A percentile compares a stretch with the other conserved stretches of the same genome.
These are phyloP conservation scores for Skeletonema potamos DNA, from an alignment of 108 stramenopile genomes.

Conservation along the genomic window DNA sequence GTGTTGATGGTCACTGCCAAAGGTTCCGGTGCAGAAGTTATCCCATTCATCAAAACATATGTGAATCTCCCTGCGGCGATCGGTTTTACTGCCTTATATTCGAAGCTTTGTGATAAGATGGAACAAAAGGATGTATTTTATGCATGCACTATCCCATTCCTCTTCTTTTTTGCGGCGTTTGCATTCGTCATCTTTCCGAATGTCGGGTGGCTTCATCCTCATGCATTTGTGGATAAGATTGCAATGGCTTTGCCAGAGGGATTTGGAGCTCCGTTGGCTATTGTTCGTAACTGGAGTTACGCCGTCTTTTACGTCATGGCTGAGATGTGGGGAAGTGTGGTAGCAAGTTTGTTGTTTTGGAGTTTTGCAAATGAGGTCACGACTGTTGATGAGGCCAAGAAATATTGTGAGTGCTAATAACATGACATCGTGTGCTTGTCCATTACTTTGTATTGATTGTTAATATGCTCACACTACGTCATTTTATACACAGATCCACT, in stretches of 20 bases:
- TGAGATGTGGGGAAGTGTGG: conserved; percentile 98
- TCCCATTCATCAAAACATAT: conserved; percentile 98
- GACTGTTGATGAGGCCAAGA: conserved; percentile 94
- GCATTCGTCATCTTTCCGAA: conserved; percentile 90
- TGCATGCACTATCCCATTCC: conserved; percentile 85
- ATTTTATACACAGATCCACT: conserved; percentile 75
- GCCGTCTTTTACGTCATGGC: conserved; percentile 96
- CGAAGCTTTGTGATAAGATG: conserved; percentile 82
- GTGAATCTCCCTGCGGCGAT: conserved; percentile 83
- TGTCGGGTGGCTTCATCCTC: conserved; percentile 81
- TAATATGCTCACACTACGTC: not conserved
- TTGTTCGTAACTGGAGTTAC: conserved; percentile 95
- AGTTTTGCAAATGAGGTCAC: conserved; percentile 97
- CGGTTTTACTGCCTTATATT: conserved; percentile 90
- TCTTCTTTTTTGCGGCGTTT: conserved; percentile 90
- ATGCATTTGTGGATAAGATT: conserved; percentile 82
- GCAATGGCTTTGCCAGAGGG: conserved; percentile 65
- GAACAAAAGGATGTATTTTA: conserved; percentile 92
- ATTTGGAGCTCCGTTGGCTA: conserved; percentile 80
- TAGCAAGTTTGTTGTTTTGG: conserved; percentile 97
- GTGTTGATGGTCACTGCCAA: conserved; percentile 90
- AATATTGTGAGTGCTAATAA: conserved; percentile 86
- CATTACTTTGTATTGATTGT: not conserved
- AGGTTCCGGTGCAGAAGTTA: conserved; percentile 91
- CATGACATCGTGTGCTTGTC: not conserved